A percentile compares a stretch with the other conserved stretches of the same genome.
Evolutionary conservation across 2,329 filamentous ascomycete genomes (phyloP).

Genomic region (Fusarium brevicatenulatum): DNA sequence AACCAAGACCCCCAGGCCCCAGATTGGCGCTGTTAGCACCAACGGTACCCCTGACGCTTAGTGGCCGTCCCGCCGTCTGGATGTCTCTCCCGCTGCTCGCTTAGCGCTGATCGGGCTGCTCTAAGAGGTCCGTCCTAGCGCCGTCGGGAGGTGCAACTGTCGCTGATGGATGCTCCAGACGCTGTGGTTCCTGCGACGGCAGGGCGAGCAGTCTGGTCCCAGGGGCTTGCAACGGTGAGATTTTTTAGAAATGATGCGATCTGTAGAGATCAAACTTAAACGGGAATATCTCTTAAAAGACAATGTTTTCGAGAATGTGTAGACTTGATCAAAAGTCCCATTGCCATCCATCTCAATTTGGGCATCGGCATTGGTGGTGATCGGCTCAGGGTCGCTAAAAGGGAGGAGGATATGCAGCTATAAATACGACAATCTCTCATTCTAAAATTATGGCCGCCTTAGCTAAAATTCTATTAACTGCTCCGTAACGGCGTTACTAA

Average conservation of each 20-base stretch:
- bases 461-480: constrained; percentile 5
- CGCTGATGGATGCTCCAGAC: not conserved
- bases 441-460: constrained; percentile 23
- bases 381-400: constrained; percentile 20
- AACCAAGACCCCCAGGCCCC: constrained; percentile 42
- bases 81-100: constrained; percentile 41
- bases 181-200: constrained; percentile 12
- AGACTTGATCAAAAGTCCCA: constrained; percentile 5
- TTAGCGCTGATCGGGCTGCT: constrained; percentile 45
- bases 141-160: constrained; percentile 32
- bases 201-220: not conserved
- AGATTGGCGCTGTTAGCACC: constrained; percentile 47
- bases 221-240: constrained; percentile 6
- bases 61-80: constrained; percentile 42
- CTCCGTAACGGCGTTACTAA: not conserved
- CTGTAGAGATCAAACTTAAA: not conserved
- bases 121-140: constrained; percentile 40
- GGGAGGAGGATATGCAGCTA: constrained; percentile 29
- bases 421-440: constrained; percentile 23
- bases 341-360: not conserved
- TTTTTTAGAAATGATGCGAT: not conserved
- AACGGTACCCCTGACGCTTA: constrained; percentile 40
- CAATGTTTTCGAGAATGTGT: not conserved
- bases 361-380: constrained; percentile 25
- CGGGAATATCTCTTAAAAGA: not conserved